Base-by-base conservation (phyloP, 1,284 basidiomycete genomes). In the Xanthoconium separans region DNA sequence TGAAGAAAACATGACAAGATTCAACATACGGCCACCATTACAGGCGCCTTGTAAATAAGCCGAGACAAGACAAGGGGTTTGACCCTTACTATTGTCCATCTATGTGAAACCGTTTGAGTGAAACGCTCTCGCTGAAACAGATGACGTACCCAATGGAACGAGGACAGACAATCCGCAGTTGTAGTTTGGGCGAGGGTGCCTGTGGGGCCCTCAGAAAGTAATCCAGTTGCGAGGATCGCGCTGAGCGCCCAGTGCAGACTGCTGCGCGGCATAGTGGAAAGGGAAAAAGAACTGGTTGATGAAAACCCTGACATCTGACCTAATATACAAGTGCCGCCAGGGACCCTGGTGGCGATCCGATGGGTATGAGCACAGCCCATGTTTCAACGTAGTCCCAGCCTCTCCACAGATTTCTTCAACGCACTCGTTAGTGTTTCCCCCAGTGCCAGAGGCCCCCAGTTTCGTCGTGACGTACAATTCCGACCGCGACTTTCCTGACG, bases 401-500 rank as follows among this genome's bases (percentile, higher is more conserved):
- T 84, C 65, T 73, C 65, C 54, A 89, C 70, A 6, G 84, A 85
- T 44, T 69, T 75, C 27, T 77, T 61, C 20, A 91, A 70, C 2
- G 76, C 73, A 20, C 77, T 75, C 53, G 77, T 80, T 73, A 43
- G 79, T 75, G 68, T 79, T 65, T 30, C 78, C 76, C 40, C 75
- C 59, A 4, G 64, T 63, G 22, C 44, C 55, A 70, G 22, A 47
- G 6, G 11, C 2, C 77, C 52, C 61, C 37, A 89, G 71, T 65
- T 89, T 90, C 13, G 88, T 90, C 29, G 83, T 84, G 59, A 91
- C 73, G 68, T 76, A 91, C 7, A 91, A 68, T 33, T 57, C 56
- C 6, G 70, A 66, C 15, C 68, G 57, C 9, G 80, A 69, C 55
- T 79, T 78, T 20, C 81, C 80, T 6, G 81, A 78, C 5, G 74